Base-by-base conservation (phyloP, 2,329 filamentous ascomycete species). In the Stagonosporopsis vannaccii region DNA sequence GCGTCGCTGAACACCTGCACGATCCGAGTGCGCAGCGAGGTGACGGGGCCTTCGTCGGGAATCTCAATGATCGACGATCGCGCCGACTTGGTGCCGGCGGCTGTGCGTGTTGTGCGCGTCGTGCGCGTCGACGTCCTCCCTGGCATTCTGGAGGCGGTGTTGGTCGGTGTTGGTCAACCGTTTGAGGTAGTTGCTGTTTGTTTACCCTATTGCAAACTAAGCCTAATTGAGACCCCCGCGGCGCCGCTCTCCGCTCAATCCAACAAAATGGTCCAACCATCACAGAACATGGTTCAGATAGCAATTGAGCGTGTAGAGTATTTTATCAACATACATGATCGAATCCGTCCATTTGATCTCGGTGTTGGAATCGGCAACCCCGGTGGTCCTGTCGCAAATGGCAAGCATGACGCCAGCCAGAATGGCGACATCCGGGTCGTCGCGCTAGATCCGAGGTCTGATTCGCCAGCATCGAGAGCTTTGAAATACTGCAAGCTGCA, bases 1-100 rank as follows among this genome's bases (percentile, higher is more conserved):
- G 94, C 78, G 60, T 83, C 92, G 36, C 72, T 67, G 61, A 84
- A 84, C 17, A 82, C 73, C 26, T 75, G 72, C 72, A 88, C 90
- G 48, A 97, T 83, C 71, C 90, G 89, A 32, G 83, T 84, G 68
- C 93, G 90, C 64, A 97, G 79, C 15, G 84, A 84, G 55, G 85
- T 92, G 42, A 86, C 82, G 49, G 87, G 85, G 3, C 87, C 84
- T 72, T 97, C 92, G 67, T 89, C 85, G 35, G 90, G 89, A n/a
- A 90, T 71, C 41, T 80, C 77, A 49, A 79, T 65, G 20, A 76
- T 70, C 33, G 80, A 79, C 50, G 74, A 71, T 58, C 79, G 79
- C 2, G 79, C 78, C n/a, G 78, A 72, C 69, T 79, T 82, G 47
- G 74, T 73, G 7, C 72, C 69, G 17, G 74, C 76, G 1, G 75